Evolutionary conservation across 2,329 filamentous ascomycete genomes (phyloP).

Genomic region (Colletotrichum sp.): DNA sequence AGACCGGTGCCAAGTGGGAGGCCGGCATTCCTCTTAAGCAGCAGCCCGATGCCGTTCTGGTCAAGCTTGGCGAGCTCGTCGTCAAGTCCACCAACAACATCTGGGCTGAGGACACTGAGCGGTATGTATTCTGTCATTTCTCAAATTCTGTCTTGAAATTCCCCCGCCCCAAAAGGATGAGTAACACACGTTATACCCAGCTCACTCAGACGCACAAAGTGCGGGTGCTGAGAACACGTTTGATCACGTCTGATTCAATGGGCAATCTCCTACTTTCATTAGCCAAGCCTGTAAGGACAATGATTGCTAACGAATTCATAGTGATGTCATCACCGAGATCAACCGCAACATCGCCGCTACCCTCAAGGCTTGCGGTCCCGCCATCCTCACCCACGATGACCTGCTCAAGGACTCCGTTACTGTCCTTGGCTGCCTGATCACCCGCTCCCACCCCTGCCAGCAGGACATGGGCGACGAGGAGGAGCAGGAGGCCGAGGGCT

Average conservation of each 20-base stretch:
- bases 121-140: conserved; percentile 69
- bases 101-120: conserved; percentile 90
- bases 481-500: conserved; percentile 74
- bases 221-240: conserved; percentile 87
- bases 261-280: conserved; percentile 17
- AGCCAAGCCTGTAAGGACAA: conserved; percentile 18
- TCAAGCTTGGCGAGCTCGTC: conserved; percentile 85
- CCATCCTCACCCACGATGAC: conserved; percentile 76
- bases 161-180: conserved; percentile 73
- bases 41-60: conserved; percentile 77
- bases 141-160: conserved; percentile 12
- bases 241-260: conserved; percentile 44
- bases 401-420: conserved; percentile 79
- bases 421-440: conserved; percentile 79
- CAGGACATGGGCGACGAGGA: conserved; percentile 85
- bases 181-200: conserved; percentile 93
- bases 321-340: conserved; percentile 89
- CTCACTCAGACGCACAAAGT: conserved; percentile 95
- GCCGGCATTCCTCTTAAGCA: conserved; percentile 84
- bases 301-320: conserved; percentile 54
- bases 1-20: conserved; percentile 82
- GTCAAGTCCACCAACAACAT: conserved; percentile 82
- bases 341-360: conserved; percentile 92
- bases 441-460: conserved; percentile 91
- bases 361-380: conserved; percentile 88